These are phyloP conservation scores for Nemania diffusa DNA, from an alignment of 2,329 filamentous ascomycete species.

Conservation along the genomic window DNA sequence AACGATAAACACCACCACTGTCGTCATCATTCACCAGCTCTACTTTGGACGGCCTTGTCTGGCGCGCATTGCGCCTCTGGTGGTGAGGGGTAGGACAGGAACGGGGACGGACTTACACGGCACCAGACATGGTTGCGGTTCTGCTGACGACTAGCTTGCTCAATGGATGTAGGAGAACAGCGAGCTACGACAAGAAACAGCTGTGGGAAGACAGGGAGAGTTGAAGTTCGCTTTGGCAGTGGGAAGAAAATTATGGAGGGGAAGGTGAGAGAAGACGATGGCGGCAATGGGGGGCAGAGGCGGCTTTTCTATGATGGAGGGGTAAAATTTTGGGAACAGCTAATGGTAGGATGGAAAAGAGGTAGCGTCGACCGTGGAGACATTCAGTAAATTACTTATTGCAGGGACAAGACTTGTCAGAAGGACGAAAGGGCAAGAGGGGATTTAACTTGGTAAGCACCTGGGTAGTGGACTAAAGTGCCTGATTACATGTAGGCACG, in stretches of 20 bases:
- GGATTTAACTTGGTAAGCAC: constrained; percentile 24
- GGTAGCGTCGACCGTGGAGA: constrained; percentile 34
- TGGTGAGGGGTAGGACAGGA: constrained; percentile 41
- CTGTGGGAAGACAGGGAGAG: constrained; percentile 14
- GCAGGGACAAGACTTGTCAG: constrained; percentile 15
- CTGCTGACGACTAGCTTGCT: constrained; percentile 31
- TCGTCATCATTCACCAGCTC: constrained; percentile 16
- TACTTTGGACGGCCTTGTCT: constrained; percentile 5
- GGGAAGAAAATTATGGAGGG: constrained; percentile 34
- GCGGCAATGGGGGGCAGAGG: constrained; percentile 38
- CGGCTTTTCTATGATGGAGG: constrained; percentile 49
- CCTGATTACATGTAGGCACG: constrained; percentile 5
- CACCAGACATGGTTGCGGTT: constrained; percentile 68
- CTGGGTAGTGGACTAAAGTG: constrained; percentile 17
- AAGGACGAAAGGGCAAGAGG: background rate
- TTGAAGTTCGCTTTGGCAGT: constrained; percentile 15
- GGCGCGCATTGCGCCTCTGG: constrained; percentile 16
- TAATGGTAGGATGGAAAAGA: constrained; percentile 20
- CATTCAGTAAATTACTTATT: constrained; percentile 5
- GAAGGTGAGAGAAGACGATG: constrained; percentile 37
- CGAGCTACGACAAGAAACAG: constrained; percentile 22
- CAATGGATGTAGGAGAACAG: constrained; percentile 18
- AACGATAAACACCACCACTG: constrained; percentile 15
- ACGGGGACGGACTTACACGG: constrained; percentile 69
- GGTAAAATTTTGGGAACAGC: constrained; percentile 43